A percentile compares a stretch with the other conserved stretches of the same genome.
Evolutionary conservation across 352 stramenopile genomes (phyloP).

Genomic region (Phytophthora tubulina): DNA sequence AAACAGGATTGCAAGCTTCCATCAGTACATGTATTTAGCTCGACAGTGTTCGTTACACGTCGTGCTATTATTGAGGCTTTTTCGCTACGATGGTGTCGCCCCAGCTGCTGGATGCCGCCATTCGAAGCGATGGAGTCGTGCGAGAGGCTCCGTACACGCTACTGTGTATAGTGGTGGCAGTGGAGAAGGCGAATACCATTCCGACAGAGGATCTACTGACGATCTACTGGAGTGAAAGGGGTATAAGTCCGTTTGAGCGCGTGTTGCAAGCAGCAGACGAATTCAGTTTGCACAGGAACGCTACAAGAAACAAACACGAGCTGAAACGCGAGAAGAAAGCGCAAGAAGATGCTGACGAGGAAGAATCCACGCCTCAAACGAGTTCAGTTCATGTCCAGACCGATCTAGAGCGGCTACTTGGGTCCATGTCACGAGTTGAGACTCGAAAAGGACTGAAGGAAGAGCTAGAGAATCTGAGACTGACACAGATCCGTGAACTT

Average conservation of each 20-base stretch:
- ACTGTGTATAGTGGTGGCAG: constrained; percentile 33
- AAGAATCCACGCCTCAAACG: background rate
- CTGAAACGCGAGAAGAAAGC: constrained; percentile 5
- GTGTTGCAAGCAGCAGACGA: constrained; percentile 27
- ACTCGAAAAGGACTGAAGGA: constrained; percentile 16
- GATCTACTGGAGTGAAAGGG: constrained; percentile 25
- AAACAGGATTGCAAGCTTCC: background rate
- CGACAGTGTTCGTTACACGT: constrained; percentile 21
- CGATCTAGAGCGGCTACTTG: constrained; percentile 32
- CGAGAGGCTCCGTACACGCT: constrained; percentile 35
- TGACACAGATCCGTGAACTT: background rate
- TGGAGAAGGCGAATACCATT: constrained; percentile 23
- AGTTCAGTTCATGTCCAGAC: constrained; percentile 5
- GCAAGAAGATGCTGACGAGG: constrained; percentile 13
- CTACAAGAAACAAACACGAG: background rate
- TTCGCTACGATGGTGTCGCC: constrained; percentile 26
- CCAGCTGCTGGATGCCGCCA: constrained; percentile 28
- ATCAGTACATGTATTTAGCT: background rate
- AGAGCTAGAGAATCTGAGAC: constrained; percentile 13
- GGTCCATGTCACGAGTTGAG: constrained; percentile 13
- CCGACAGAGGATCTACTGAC: background rate
- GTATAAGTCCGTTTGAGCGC: constrained; percentile 30
- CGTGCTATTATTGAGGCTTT: background rate
- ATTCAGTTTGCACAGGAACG: constrained; percentile 25
- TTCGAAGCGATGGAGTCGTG: constrained; percentile 29